These are phyloP conservation scores for Hypholoma fasciculare DNA, from an alignment of 768 basidiomycete genomes.

Conservation along the genomic window DNA sequence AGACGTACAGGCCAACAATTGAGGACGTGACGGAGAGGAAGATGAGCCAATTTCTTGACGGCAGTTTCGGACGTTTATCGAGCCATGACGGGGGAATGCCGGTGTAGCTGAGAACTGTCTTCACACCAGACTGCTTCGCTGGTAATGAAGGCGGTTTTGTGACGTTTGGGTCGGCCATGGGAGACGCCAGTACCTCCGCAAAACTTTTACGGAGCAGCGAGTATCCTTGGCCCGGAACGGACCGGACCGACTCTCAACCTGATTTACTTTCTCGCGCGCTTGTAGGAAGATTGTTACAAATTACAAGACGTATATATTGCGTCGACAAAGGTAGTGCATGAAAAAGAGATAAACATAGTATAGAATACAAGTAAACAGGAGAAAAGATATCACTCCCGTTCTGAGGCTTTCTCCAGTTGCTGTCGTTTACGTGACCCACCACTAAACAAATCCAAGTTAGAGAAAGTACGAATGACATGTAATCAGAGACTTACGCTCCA, in stretches of 20 bases:
- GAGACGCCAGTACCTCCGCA: not conserved
- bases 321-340: not conserved
- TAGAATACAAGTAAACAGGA: slow-evolving; percentile 9
- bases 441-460: slow-evolving; percentile 27
- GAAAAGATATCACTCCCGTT: slow-evolving; percentile 30
- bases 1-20: slow-evolving; percentile 71
- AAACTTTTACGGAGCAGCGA: not conserved
- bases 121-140: slow-evolving; percentile 49
- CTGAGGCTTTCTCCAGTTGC: slow-evolving; percentile 62
- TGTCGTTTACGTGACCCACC: slow-evolving; percentile 66
- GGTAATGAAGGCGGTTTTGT: slow-evolving; percentile 21
- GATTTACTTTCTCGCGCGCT: not conserved
- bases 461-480: too few relatives aligned
- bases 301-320: slow-evolving; percentile 1
- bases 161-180: slow-evolving; percentile 12
- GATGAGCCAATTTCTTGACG: slow-evolving; percentile 93
- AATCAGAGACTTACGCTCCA: slow-evolving; percentile 49
- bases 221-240: not conserved
- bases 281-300: not conserved
- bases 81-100: slow-evolving; percentile 78
- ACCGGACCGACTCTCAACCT: not conserved
- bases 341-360: slow-evolving; percentile 4
- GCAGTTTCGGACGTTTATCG: slow-evolving; percentile 80
- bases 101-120: slow-evolving; percentile 64
- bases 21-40: slow-evolving; percentile 80